These are phyloP conservation scores for Xerocomus amazonicus DNA, from an alignment of 1,284 basidiomycete species.

Conservation along the genomic window DNA sequence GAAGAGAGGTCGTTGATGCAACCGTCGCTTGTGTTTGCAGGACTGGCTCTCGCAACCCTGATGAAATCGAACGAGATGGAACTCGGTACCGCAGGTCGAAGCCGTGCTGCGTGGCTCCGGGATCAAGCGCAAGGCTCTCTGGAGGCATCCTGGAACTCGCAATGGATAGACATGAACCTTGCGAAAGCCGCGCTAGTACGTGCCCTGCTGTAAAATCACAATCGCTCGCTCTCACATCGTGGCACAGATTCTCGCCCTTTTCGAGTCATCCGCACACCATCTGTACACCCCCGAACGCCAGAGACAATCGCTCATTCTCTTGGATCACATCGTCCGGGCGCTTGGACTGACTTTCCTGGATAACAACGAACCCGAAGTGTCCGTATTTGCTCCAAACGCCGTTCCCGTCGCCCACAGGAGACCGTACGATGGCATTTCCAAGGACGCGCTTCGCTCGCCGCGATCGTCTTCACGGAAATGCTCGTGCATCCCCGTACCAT, in stretches of 20 bases:
- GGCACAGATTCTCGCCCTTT: slow-evolving; percentile 63
- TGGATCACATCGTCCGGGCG: slow-evolving; percentile 60
- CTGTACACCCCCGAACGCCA: slow-evolving; percentile 53
- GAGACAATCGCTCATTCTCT: slow-evolving; percentile 47
- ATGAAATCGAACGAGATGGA: slow-evolving; percentile 70
- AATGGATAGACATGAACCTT: slow-evolving; percentile 56
- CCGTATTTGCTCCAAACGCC: slow-evolving; percentile 43
- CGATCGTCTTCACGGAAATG: slow-evolving; percentile 39
- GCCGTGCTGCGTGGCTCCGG: slow-evolving; percentile 50
- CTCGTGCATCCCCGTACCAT: slow-evolving; percentile 43
- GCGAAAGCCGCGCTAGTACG: slow-evolving; percentile 74
- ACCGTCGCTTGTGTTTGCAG: slow-evolving; percentile 63
- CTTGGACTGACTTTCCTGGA: slow-evolving; percentile 58
- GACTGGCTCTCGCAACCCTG: slow-evolving; percentile 66
- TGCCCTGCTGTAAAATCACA: slow-evolving; percentile 7
- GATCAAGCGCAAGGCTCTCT: slow-evolving; percentile 53
- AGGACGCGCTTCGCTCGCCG: slow-evolving; percentile 27
- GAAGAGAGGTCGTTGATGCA: slow-evolving; percentile 54
- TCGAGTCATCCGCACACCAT: slow-evolving; percentile 71
- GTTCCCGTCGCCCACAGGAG: slow-evolving; percentile 46
- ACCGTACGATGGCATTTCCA: slow-evolving; percentile 26
- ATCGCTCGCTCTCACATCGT: slow-evolving; percentile 2
- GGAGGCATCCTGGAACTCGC: slow-evolving; percentile 47
- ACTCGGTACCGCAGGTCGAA: slow-evolving; percentile 46
- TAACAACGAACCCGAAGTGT: slow-evolving; percentile 48